Evolutionary conservation across 2,329 filamentous ascomycete genomes (phyloP).

Genomic region (Trichoderma endophyticum): DNA sequence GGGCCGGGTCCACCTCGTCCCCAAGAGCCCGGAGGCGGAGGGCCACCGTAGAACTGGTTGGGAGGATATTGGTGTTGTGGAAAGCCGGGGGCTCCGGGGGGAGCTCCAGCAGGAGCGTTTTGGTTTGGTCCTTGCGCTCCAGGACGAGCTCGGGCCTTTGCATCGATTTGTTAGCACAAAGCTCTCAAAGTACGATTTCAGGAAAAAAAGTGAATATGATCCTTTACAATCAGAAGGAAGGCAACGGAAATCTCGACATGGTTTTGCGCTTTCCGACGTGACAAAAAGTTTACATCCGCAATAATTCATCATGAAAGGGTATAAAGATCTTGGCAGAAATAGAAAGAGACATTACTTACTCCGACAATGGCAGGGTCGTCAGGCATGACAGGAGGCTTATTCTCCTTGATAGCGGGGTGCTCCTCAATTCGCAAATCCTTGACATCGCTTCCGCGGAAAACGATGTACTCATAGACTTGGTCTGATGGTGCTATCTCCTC

Average conservation of each 20-base stretch:
- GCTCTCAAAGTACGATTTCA: background rate
- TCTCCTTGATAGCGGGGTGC: constrained; percentile 68
- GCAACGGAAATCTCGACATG: constrained; percentile 99
- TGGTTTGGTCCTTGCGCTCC: constrained; percentile 33
- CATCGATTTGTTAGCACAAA: constrained; percentile 24
- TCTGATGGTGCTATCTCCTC: constrained; percentile 83
- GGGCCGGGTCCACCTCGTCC: constrained; percentile 56
- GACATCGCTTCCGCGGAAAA: constrained; percentile 96
- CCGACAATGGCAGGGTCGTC: constrained; percentile 96
- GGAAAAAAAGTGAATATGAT: background rate
- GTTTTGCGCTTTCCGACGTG: constrained; percentile 88
- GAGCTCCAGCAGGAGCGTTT: constrained; percentile 35
- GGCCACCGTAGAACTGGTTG: constrained; percentile 47
- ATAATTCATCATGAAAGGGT: constrained; percentile 79
- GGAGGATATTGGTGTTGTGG: constrained; percentile 45
- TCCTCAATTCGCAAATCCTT: constrained; percentile 96
- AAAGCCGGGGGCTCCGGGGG: constrained; percentile 39
- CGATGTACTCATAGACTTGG: constrained; percentile 95
- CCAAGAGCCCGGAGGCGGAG: constrained; percentile 54
- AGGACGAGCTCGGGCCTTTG: constrained; percentile 42
- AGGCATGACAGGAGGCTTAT: constrained; percentile 73
- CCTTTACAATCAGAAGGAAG: constrained; percentile 86
- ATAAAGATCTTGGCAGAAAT: constrained; percentile 5
- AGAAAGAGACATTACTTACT: constrained; percentile 61
- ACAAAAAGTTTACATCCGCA: constrained; percentile 89